Base-by-base conservation (phyloP, 495 filamentous ascomycete species). In the Penicillium lagena region DNA sequence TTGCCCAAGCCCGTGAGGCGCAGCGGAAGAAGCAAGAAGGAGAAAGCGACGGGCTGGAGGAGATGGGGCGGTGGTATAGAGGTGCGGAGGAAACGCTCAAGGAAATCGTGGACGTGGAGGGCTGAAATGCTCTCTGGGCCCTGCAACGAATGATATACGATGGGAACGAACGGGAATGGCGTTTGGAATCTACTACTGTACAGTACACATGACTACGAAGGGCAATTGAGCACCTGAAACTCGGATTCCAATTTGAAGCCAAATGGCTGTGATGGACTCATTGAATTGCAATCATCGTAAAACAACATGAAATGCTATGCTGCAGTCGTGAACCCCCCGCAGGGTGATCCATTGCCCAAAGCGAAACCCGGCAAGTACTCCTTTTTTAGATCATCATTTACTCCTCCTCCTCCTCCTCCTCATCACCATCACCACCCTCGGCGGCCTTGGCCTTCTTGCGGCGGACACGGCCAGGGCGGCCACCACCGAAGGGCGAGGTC, bases 361-460 rank as follows among this genome's bases (percentile, higher is more conserved):
- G 63, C 62, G 62, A 66, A 69, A 71, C 65, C 67, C 64, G 56
- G 56, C 60, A 60, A 60, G 51, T 62, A 68, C 64, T 64, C 66
- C 60, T 36, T 50, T 61, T 61, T 50, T 53, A 47, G 45, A 35
- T 40, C 49, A 48, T 56, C 48, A 64, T 64, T 64, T 78, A 67
- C 65, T 89, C 84, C 77, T 96, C 89, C 63, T 97, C 93, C 58
- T 95, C 91, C 65, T 93, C 91, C 55, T 82, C 88, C 40, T 76
- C 91, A 42, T 73, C 90, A 44, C 79, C 91, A 62, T 85, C 90
- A 73, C 87, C 87, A 73, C 85, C 83, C 74, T 91, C 86, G 37
- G 93, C 89, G 52, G 94, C 90, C 77, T 85, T 87, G 64, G 89
- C 86, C 90, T 98, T 98, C 93, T 96, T 98, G 79, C 93, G 90